Conservation (phyloP, 73 alveolate species). For the Paramecium octaurelia region DNA sequence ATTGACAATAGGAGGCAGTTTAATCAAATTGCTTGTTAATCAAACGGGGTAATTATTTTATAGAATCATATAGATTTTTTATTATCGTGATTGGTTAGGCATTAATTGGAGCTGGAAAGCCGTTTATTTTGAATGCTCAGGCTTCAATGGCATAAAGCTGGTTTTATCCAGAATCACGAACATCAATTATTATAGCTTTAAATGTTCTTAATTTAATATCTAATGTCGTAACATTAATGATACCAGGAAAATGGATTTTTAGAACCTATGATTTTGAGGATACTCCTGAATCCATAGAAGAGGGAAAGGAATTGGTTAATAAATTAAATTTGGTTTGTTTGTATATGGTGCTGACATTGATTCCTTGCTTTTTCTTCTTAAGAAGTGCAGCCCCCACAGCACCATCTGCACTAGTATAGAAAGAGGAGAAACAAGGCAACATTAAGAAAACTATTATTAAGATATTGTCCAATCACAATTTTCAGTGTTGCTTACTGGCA, state of each 20-base stretch:
- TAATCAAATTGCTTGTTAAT: background rate
- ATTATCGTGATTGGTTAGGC: background rate
- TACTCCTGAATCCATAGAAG: background rate
- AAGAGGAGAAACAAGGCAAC: background rate
- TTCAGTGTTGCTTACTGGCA: background rate
- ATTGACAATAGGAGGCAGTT: background rate
- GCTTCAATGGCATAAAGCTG: constrained; percentile 34
- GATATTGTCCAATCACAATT: background rate
- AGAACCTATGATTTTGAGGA: background rate
- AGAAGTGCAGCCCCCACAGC: background rate
- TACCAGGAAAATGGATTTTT: constrained; percentile 42
- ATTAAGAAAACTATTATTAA: background rate
- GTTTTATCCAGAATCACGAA: constrained; percentile 39
- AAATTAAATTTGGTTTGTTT: background rate
- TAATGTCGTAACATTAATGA: background rate
- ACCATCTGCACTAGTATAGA: background rate
- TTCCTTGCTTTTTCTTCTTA: background rate
- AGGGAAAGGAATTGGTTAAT: background rate
- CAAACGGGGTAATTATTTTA: background rate
- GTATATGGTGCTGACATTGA: background rate
- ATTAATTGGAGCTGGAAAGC: constrained; percentile 28
- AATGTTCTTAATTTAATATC: background rate
- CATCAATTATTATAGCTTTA: background rate
- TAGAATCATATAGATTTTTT: background rate
- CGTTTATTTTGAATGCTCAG: constrained; percentile 21